Conservation (phyloP, 2,329 filamentous ascomycete species). For the Stagonosporopsis cucurbitacearum region DNA sequence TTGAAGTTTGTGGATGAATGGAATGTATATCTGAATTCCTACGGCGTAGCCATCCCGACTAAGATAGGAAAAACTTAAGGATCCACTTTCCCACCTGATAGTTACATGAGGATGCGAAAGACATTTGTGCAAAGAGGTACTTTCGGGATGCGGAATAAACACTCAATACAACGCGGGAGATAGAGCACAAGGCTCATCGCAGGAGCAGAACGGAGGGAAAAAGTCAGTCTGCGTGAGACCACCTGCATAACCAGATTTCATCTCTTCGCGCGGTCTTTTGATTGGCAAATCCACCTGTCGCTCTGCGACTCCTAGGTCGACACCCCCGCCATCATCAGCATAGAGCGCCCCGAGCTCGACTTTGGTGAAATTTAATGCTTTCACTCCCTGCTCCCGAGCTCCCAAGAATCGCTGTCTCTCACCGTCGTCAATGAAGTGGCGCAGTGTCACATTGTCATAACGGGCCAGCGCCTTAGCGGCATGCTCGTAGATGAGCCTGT, state of each 20-base stretch:
- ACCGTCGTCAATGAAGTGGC: slow-evolving; percentile 28
- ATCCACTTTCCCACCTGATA: too few species aligned
- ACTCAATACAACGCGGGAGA: background rate
- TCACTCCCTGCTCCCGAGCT: background rate
- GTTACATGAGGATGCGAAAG: too few species aligned
- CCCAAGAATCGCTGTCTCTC: slow-evolving; percentile 23
- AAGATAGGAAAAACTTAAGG: too few species aligned
- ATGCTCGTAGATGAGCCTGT: slow-evolving; percentile 36
- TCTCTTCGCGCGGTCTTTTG: background rate
- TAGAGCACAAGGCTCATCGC: slow-evolving; percentile 1
- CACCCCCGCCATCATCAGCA: slow-evolving; percentile 23
- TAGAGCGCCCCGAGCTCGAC: slow-evolving; percentile 26
- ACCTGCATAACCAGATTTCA: background rate
- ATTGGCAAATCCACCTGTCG: background rate
- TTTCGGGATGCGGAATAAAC: too few species aligned
- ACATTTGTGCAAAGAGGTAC: too few species aligned
- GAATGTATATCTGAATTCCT: too few species aligned
- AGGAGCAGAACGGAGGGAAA: slow-evolving; percentile 1
- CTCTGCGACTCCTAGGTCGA: slow-evolving; percentile 14
- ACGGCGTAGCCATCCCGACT: too few species aligned
- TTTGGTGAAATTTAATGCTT: slow-evolving; percentile 14
- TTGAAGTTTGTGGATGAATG: background rate
- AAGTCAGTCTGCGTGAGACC: background rate
- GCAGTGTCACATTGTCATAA: slow-evolving; percentile 17
- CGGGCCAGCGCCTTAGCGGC: slow-evolving; percentile 24